Conservation (phyloP, 2,329 filamentous ascomycete genomes). For the Claviceps quebecensis region DNA sequence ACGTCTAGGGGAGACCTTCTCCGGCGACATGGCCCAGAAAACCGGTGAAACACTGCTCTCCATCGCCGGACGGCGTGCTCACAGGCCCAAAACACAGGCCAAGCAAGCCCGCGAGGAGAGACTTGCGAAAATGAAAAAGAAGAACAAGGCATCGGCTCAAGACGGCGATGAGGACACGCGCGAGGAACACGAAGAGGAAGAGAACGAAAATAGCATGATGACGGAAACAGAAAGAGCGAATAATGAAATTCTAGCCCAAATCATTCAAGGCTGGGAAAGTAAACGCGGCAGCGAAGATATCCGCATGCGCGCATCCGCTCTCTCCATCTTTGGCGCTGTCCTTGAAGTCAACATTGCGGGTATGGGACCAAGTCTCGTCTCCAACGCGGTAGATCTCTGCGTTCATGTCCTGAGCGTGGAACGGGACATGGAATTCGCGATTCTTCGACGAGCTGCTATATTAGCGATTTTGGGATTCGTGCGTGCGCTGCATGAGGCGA, state of each 20-base stretch:
- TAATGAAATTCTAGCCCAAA: conserved; percentile 39
- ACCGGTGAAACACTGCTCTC: conserved; percentile 46
- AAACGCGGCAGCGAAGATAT: conserved; percentile 54
- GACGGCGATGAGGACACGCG: not conserved
- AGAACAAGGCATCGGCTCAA: conserved; percentile 18
- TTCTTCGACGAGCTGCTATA: conserved; percentile 53
- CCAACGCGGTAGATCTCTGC: conserved; percentile 46
- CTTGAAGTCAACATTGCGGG: conserved; percentile 48
- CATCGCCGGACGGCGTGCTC: conserved; percentile 48
- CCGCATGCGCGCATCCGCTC: conserved; percentile 52
- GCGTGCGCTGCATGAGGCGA: conserved; percentile 40
- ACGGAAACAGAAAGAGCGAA: conserved; percentile 29
- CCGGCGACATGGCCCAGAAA: conserved; percentile 35
- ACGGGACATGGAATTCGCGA: conserved; percentile 42
- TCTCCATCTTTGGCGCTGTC: conserved; percentile 48
- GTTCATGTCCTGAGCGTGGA: conserved; percentile 51
- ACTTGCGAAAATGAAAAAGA: conserved; percentile 31
- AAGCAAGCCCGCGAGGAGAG: conserved; percentile 39
- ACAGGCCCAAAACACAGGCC: conserved; percentile 43
- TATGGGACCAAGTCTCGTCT: conserved; percentile 36
- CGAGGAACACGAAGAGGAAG: conserved; percentile 22
- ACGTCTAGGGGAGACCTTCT: conserved; percentile 40
- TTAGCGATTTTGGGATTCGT: conserved; percentile 49
- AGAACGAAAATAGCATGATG: conserved; percentile 21
- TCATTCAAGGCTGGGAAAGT: conserved; percentile 54